Evolutionary conservation across 805 yeast species (phyloP).

Genomic region (Cyberlindnera xylosilytica): DNA sequence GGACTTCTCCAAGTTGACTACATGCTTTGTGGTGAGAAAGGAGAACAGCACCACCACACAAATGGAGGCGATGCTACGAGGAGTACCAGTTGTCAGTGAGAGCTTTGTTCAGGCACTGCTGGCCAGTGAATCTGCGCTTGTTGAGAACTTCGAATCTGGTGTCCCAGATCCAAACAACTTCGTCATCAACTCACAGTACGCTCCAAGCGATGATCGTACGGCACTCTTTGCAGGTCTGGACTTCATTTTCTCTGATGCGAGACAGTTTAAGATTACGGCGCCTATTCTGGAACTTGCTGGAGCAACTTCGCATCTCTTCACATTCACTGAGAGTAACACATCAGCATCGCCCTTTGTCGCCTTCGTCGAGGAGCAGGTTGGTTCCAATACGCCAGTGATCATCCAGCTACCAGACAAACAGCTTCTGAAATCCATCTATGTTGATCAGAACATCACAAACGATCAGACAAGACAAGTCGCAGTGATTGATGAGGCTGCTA

Average conservation of each 20-base stretch:
- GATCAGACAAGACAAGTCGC: slow-evolving; percentile 3
- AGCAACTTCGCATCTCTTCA: not conserved
- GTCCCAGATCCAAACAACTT: slow-evolving; percentile 27
- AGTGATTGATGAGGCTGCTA: slow-evolving; percentile 4
- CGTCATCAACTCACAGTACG: slow-evolving; percentile 24
- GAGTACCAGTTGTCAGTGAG: slow-evolving; percentile 29
- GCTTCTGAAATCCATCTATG: slow-evolving; percentile 2
- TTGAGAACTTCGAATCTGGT: slow-evolving; percentile 19
- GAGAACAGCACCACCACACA: slow-evolving; percentile 1
- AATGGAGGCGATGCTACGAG: slow-evolving; percentile 31
- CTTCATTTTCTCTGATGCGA: slow-evolving; percentile 26
- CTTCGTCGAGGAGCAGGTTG: not conserved
- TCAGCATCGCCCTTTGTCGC: slow-evolving; percentile 4
- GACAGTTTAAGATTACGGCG: slow-evolving; percentile 22
- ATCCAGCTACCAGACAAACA: slow-evolving; percentile 4
- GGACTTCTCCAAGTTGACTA: slow-evolving; percentile 2
- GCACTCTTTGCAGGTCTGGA: slow-evolving; percentile 22
- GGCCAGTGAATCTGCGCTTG: slow-evolving; percentile 11
- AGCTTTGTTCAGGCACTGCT: slow-evolving; percentile 23
- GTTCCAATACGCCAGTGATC: not conserved
- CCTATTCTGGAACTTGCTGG: slow-evolving; percentile 24
- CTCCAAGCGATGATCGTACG: slow-evolving; percentile 23
- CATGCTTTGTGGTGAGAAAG: slow-evolving; percentile 2
- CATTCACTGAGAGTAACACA: not conserved
- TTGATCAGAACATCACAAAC: not conserved